phyloP scores from a whole-genome alignment of 345 rosid genomes.

The Erucastrum elatum region DNA sequence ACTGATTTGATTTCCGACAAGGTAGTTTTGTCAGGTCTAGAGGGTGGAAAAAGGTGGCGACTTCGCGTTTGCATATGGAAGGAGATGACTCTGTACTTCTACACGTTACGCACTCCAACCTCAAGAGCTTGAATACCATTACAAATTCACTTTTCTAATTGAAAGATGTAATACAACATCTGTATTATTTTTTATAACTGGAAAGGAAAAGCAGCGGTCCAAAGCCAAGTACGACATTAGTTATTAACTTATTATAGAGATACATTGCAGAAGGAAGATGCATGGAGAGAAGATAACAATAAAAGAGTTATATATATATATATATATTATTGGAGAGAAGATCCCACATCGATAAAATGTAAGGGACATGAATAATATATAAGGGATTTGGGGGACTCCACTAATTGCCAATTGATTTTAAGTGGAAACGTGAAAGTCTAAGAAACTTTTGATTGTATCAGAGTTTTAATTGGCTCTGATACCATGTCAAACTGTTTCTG shows the following conservation, averaged over 20 bases:
- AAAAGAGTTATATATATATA: not conserved
- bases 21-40: conserved; percentile 8
- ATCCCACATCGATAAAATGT: too few relatives aligned
- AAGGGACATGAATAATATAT: too few relatives aligned
- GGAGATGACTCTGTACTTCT: conserved; percentile 68
- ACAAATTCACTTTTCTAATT: not conserved
- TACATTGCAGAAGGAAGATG: not conserved
- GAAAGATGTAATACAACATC: not conserved
- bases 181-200: too few relatives aligned
- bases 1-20: not conserved
- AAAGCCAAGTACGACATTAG: not conserved
- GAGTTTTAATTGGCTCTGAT: too few relatives aligned
- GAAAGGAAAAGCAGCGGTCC: not conserved
- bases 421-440: too few relatives aligned
- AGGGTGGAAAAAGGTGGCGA: conserved; percentile 36
- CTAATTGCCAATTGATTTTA: too few relatives aligned
- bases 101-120: conserved; percentile 62
- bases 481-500: not conserved
- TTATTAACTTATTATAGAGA: not conserved
- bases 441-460: too few relatives aligned
- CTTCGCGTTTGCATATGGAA: conserved; percentile 47
- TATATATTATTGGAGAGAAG: too few relatives aligned
- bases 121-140: too few relatives aligned
- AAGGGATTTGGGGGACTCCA: too few relatives aligned
- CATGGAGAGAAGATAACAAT: not conserved